Conservation (phyloP, 2,329 filamentous ascomycete species). For the Claviceps arundinis region DNA sequence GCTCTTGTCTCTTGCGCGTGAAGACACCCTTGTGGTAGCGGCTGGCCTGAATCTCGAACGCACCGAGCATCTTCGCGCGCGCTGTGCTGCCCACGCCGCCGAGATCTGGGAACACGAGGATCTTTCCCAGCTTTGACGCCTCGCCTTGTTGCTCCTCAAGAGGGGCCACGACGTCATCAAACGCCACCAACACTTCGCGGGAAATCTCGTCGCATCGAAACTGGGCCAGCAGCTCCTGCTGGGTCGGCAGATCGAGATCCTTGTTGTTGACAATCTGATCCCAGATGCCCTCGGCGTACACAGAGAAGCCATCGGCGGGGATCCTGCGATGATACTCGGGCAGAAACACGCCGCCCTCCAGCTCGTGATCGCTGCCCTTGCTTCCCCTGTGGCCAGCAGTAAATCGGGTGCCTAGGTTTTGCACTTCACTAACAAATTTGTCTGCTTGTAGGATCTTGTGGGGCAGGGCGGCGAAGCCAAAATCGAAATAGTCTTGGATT, state of each 20-base stretch:
- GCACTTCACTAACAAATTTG: conserved; percentile 70
- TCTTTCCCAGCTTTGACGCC: conserved; percentile 56
- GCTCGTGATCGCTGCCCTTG: conserved; percentile 56
- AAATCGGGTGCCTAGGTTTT: conserved; percentile 70
- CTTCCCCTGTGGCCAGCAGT: conserved; percentile 63
- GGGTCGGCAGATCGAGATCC: conserved; percentile 88
- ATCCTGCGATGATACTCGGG: conserved; percentile 93
- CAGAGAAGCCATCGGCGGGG: conserved; percentile 89
- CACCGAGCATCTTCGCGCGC: conserved; percentile 58
- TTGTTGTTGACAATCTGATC: conserved; percentile 99
- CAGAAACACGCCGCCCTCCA: conserved; percentile 71
- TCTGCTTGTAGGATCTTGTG: conserved; percentile 96
- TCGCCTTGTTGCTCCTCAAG: conserved; percentile 79
- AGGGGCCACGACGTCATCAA: conserved; percentile 69
- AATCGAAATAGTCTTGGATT: conserved; percentile 97
- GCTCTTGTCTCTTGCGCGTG: conserved; percentile 67
- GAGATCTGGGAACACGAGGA: conserved; percentile 59
- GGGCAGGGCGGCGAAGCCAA: conserved; percentile 87
- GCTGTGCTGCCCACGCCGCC: conserved; percentile 61
- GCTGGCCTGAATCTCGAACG: conserved; percentile 84
- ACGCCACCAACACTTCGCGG: conserved; percentile 70
- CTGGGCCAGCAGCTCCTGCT: conserved; percentile 91
- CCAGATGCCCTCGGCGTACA: conserved; percentile 91
- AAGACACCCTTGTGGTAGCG: conserved; percentile 97
- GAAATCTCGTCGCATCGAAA: conserved; percentile 97